Evolutionary conservation across 345 rosid genomes (phyloP), one percentile per base, ranked within the genome.

Genomic region (Kernera saxatilis): DNA sequence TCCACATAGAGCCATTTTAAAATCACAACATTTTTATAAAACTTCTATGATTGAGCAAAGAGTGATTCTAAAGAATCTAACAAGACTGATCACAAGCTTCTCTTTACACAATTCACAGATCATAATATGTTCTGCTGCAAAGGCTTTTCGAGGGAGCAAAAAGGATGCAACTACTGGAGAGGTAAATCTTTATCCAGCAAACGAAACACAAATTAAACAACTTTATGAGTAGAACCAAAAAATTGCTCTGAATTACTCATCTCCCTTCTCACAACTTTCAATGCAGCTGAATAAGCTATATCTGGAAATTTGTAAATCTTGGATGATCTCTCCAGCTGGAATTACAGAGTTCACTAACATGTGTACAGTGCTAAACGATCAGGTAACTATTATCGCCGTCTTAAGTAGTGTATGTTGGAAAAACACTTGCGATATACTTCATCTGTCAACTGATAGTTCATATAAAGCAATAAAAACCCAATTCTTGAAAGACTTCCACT

Each of bases 301-400:
- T 59, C 18, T 73, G 25, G 85, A 84, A 30, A 61, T 87, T 32
- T 91, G 97, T 83, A 91, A 86, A 77, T 89, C 93, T 46, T 50
- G 83, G 8, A 23, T 46, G 60, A 89, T 91, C 49, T 89, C 99
- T 14, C 79, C 90, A 7, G 92, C 82, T 50, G 95, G 89, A 71
- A 81, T 80, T 70, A 37, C 81, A 55, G 96, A 94, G 54, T 88
- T 94, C 64, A 67, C 63, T 39, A 84, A 82, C 54, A 88, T 94
- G 95, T 88, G 95, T 75, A 68, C 81, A 37, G 96, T 85, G 58
- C 85, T 94, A 69, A 84, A 78, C 51, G 99, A 89, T 60, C 95
- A 89, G 95, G 99, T 91, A 84, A 67, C 25, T 51, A 29, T 7
- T 15, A 6, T 30, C 1, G 3, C 40, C 15, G 21, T 12, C 36